A percentile compares a stretch with the other conserved stretches of the same genome.
These are phyloP conservation scores for Solanum bukasovii DNA, from an alignment of 257 asterid genomes.

Conservation along the genomic window DNA sequence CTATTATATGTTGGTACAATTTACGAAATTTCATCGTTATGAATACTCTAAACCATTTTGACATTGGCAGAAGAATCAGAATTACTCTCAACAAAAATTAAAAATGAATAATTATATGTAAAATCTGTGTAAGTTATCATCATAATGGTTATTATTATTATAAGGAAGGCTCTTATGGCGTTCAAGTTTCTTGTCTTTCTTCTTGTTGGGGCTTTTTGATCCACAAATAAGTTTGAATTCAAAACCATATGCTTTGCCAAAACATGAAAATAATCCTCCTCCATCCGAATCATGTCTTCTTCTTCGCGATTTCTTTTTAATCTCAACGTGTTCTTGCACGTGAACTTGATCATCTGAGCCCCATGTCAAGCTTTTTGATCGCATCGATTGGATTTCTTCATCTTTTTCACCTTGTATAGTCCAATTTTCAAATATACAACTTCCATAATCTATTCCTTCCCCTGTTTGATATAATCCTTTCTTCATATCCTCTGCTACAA, in stretches of 20 bases:
- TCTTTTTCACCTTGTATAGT: constrained; percentile 15
- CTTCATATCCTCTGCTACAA: constrained; percentile 35
- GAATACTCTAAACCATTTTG: background rate
- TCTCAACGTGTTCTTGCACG: background rate
- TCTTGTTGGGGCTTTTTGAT: constrained; percentile 21
- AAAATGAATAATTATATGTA: background rate
- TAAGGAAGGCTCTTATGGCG: background rate
- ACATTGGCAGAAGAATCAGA: background rate
- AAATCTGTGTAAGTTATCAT: constrained; percentile 7
- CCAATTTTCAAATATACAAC: constrained; percentile 69
- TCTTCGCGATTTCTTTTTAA: background rate
- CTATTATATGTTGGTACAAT: background rate
- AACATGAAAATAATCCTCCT: constrained; percentile 49
- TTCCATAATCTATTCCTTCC: constrained; percentile 32
- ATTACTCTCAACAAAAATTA: background rate
- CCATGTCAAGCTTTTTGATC: constrained; percentile 9
- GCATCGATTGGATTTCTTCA: constrained; percentile 1
- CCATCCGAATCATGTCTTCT: constrained; percentile 14
- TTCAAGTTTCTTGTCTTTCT: constrained; percentile 4
- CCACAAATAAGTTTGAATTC: constrained; percentile 56
- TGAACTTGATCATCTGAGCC: constrained; percentile 15
- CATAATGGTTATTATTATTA: background rate
- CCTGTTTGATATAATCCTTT: constrained; percentile 36
- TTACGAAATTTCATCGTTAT: background rate
- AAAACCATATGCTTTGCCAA: constrained; percentile 42